phyloP scores from a whole-genome alignment of 2,329 filamentous ascomycete species.

The Domatiomyces globalis region DNA sequence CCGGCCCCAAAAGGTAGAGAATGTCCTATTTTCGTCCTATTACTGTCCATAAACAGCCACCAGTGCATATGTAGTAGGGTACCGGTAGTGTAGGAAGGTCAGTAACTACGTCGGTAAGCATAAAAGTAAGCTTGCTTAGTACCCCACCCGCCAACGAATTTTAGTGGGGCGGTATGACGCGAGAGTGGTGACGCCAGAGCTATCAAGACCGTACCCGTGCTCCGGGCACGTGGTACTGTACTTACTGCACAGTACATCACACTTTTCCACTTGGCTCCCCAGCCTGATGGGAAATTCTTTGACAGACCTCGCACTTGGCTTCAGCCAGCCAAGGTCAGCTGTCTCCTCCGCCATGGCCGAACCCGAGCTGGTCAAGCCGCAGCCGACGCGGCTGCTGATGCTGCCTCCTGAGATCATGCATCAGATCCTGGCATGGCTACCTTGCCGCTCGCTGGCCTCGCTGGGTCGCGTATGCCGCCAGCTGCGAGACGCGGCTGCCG shows the following conservation, averaged over 20 bases:
- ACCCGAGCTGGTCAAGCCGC: slow-evolving; percentile 1
- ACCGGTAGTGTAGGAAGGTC: background rate
- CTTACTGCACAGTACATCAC: too few species aligned
- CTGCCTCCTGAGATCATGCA: slow-evolving; percentile 66
- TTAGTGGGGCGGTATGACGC: background rate
- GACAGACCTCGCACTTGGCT: background rate
- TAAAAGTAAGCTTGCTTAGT: background rate
- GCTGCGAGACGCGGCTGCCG: slow-evolving; percentile 45
- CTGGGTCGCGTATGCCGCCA: slow-evolving; percentile 47
- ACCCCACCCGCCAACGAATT: too few species aligned
- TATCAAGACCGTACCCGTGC: too few species aligned
- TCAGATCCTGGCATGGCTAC: slow-evolving; percentile 53
- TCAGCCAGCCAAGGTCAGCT: background rate
- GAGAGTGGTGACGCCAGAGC: too few species aligned
- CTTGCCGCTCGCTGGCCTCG: slow-evolving; percentile 47
- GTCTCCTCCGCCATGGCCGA: background rate
- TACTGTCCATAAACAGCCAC: too few species aligned
- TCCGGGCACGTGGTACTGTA: too few species aligned
- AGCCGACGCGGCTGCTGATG: slow-evolving; percentile 9
- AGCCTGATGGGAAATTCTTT: background rate
- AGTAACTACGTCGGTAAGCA: background rate
- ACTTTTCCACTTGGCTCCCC: too few species aligned
- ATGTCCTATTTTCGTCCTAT: too few species aligned
- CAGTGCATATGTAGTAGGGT: too few species aligned
- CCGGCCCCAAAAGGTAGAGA: background rate